Evolutionary conservation across 805 yeast species (phyloP).

Genomic region (Kuraishia ogatae): DNA sequence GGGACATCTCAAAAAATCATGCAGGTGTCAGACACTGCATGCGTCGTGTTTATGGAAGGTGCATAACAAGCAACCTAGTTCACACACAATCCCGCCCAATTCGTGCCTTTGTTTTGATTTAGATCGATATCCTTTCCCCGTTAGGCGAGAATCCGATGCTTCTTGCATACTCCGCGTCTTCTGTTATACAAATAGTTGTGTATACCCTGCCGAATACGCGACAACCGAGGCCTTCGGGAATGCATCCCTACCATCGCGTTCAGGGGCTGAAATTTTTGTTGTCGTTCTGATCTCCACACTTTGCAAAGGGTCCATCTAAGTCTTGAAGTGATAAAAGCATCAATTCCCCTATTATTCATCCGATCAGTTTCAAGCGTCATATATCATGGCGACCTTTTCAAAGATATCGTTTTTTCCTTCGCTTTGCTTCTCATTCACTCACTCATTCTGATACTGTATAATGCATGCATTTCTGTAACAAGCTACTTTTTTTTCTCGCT

Average conservation of each 20-base stretch:
- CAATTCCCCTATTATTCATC: neutral
- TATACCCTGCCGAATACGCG: neutral
- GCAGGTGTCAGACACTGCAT: neutral
- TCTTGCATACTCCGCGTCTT: neutral
- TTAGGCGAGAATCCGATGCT: neutral
- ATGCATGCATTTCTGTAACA: neutral
- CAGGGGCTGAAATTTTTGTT: neutral
- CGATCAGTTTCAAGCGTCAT: neutral
- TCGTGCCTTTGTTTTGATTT: neutral
- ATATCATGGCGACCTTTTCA: neutral
- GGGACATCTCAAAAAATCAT: neutral
- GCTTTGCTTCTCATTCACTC: neutral
- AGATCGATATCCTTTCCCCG: neutral
- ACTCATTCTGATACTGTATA: neutral
- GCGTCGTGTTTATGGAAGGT: neutral
- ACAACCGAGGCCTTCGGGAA: neutral
- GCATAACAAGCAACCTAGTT: neutral
- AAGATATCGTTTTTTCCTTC: neutral
- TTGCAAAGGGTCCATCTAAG: neutral
- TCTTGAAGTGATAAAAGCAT: neutral
- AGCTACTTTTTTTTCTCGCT: neutral
- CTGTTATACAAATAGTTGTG: neutral
- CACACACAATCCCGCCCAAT: neutral
- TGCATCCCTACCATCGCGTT: neutral
- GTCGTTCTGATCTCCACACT: neutral